A percentile compares a stretch with the other conserved stretches of the same genome.
Conservation (phyloP, 2,329 filamentous ascomycete genomes). For the Thielaviopsis punctulata region DNA sequence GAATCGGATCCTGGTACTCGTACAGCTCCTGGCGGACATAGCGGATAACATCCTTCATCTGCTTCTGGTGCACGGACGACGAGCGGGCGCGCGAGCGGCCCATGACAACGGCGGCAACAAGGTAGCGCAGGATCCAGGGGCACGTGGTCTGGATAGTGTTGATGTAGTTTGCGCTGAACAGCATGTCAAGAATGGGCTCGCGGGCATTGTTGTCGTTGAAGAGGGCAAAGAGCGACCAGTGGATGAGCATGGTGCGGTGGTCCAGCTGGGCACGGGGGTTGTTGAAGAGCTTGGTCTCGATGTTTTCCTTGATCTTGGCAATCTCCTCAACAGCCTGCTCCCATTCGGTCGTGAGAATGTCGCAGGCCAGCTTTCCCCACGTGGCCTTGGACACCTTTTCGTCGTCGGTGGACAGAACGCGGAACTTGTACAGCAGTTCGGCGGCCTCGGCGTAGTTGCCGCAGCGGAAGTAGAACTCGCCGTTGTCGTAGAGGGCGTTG, state of each 20-base stretch:
- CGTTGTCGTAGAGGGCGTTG: conserved; percentile 85
- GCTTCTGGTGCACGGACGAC: conserved; percentile 82
- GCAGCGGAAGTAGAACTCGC: conserved; percentile 95
- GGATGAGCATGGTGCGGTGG: conserved; percentile 91
- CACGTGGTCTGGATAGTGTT: conserved; percentile 98
- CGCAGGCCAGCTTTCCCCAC: conserved; percentile 93
- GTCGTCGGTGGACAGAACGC: conserved; percentile 93
- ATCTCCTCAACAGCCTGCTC: conserved; percentile 83
- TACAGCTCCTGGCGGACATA: conserved; percentile 95
- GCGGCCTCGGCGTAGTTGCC: conserved; percentile 82
- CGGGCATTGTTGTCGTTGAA: conserved; percentile 93
- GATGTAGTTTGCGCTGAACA: conserved; percentile 95
- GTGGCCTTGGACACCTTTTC: conserved; percentile 92
- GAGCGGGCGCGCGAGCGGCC: conserved; percentile 70
- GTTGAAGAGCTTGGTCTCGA: conserved; percentile 89
- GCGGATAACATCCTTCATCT: conserved; percentile 90
- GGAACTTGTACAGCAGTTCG: conserved; percentile 93
- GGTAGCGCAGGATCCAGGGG: conserved; percentile 90
- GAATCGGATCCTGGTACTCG: conserved; percentile 92
- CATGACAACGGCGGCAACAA: conserved; percentile 86
- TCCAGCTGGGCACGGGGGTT: conserved; percentile 90
- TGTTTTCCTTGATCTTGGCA: conserved; percentile 74
- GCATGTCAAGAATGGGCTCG: conserved; percentile 82
- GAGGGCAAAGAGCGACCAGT: conserved; percentile 97
- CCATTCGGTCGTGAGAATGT: conserved; percentile 93